Evolutionary conservation across 352 stramenopile species (phyloP).

Genomic region (Phytophthora fragariaefolia): DNA sequence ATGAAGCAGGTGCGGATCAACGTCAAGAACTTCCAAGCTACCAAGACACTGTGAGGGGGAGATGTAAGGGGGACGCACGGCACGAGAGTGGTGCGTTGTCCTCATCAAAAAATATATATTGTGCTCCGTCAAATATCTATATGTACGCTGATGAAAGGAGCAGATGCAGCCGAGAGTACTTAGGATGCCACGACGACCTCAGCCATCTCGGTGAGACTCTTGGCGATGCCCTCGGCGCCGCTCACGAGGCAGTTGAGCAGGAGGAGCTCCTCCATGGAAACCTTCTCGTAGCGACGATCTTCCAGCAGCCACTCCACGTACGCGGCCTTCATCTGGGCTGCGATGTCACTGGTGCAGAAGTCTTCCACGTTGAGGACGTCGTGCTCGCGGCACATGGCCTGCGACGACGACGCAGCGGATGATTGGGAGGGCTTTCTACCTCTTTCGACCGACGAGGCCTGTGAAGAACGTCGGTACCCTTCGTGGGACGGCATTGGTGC

Average conservation of each 20-base stretch:
- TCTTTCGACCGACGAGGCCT: constrained; percentile 32
- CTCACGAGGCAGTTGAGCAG: constrained; percentile 36
- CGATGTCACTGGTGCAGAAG: constrained; percentile 30
- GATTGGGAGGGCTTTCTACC: constrained; percentile 15
- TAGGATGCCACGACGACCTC: constrained; percentile 28
- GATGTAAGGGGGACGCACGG: neutral
- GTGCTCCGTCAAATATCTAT: constrained; percentile 13
- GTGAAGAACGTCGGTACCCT: constrained; percentile 19
- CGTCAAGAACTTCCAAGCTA: constrained; percentile 61
- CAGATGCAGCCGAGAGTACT: too few species aligned
- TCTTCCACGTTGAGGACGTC: constrained; percentile 35
- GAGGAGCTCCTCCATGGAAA: constrained; percentile 37
- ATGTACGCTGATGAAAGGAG: neutral
- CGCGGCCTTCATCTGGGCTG: constrained; percentile 32
- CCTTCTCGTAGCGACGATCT: constrained; percentile 34
- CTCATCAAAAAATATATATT: constrained; percentile 12
- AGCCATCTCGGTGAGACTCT: constrained; percentile 31
- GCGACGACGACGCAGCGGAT: constrained; percentile 23
- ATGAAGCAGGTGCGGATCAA: constrained; percentile 69
- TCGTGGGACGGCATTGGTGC: constrained; percentile 15
- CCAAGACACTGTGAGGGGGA: constrained; percentile 41
- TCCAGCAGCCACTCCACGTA: constrained; percentile 39
- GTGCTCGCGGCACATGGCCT: constrained; percentile 30
- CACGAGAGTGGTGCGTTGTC: too few species aligned
- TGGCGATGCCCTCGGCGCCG: constrained; percentile 33